Conservation (phyloP, 768 basidiomycete genomes). For the Asterophora parasitica region DNA sequence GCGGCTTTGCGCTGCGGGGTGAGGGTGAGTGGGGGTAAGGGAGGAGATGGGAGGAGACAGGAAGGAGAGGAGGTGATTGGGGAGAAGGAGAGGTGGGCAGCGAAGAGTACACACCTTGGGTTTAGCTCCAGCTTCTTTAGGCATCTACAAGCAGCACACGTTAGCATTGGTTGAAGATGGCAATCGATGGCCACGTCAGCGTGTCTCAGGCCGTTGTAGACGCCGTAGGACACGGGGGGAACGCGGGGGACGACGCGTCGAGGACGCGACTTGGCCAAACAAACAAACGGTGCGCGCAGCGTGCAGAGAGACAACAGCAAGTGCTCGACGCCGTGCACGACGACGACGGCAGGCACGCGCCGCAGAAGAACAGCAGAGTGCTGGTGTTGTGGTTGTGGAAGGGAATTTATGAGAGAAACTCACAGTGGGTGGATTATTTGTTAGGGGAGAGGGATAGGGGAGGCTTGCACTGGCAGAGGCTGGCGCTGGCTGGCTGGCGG, state of each 20-base stretch:
- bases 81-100: slow-evolving; percentile 11
- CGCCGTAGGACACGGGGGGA: no score
- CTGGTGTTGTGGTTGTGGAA: not conserved
- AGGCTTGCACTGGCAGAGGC: no score
- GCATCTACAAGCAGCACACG: slow-evolving; percentile 57
- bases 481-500: slow-evolving; percentile 9
- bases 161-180: slow-evolving; percentile 1
- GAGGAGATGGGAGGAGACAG: slow-evolving; percentile 12
- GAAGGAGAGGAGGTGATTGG: slow-evolving; percentile 21
- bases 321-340: not conserved
- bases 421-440: not conserved
- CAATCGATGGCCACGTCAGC: not conserved
- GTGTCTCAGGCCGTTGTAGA: not conserved
- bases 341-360: not conserved
- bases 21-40: not conserved
- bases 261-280: slow-evolving; percentile 15
- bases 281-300: slow-evolving; percentile 10
- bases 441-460: slow-evolving; percentile 2
- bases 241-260: slow-evolving; percentile 10
- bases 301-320: not conserved
- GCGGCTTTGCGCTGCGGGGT: slow-evolving; percentile 65
- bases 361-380: not conserved
- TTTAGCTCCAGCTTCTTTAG: slow-evolving; percentile 63
- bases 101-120: slow-evolving; percentile 48
- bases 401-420: not conserved